Evolutionary conservation across 2,329 filamentous ascomycete species (phyloP).

Genomic region (Botrytis medusae): DNA sequence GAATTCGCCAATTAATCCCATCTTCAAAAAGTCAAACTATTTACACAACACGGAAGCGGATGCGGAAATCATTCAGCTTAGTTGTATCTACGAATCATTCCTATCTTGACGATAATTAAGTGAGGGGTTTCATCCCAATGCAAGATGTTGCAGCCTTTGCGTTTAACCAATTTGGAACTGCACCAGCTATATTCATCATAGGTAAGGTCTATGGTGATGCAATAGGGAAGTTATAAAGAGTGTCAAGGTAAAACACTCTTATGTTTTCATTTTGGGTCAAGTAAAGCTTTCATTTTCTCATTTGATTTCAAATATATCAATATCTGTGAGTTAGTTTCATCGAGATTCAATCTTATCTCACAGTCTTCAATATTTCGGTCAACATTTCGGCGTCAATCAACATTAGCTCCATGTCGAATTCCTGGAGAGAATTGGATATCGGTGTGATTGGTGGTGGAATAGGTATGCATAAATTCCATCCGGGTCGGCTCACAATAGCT

Average conservation of each 20-base stretch:
- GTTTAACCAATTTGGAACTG: slow-evolving; percentile 11
- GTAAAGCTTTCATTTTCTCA: background rate
- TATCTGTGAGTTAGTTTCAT: background rate
- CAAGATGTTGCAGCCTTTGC: background rate
- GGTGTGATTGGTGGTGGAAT: slow-evolving; percentile 23
- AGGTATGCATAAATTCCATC: background rate
- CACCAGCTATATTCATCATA: background rate
- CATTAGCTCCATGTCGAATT: background rate
- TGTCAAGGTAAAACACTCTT: background rate
- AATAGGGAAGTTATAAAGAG: slow-evolving; percentile 10
- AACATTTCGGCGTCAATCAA: background rate
- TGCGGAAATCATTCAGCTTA: background rate
- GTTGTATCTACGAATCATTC: slow-evolving; percentile 7
- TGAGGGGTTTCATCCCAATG: background rate
- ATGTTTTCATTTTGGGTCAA: background rate
- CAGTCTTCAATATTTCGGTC: background rate
- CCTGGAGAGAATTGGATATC: slow-evolving; percentile 18
- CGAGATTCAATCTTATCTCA: background rate
- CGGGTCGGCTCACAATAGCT: background rate
- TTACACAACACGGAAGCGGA: slow-evolving; percentile 20
- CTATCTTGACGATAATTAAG: slow-evolving; percentile 12
- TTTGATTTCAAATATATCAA: background rate
- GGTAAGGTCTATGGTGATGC: slow-evolving; percentile 3
- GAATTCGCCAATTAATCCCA: slow-evolving; percentile 4
- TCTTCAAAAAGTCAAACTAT: background rate